phyloP scores from a whole-genome alignment of 495 filamentous ascomycete genomes.

The Thermochaetoides thermophila region DNA sequence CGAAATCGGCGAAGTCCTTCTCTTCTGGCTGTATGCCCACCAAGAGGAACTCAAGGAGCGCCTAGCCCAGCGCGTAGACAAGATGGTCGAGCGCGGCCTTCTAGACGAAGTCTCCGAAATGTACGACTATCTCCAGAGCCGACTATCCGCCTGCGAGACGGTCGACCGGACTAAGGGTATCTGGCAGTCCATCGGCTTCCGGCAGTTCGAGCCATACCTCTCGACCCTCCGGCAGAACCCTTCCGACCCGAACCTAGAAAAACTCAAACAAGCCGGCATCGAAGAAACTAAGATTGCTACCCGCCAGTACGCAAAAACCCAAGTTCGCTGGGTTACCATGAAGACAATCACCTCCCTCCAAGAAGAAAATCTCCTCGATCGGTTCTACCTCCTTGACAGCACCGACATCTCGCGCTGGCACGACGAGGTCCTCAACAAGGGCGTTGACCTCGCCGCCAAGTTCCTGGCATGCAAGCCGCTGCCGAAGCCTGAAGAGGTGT shows the following conservation, averaged over 20 bases:
- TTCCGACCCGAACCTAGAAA: constrained; percentile 20
- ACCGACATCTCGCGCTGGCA: constrained; percentile 44
- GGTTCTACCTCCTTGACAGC: constrained; percentile 63
- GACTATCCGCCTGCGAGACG: constrained; percentile 30
- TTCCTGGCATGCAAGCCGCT: constrained; percentile 44
- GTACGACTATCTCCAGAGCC: constrained; percentile 35
- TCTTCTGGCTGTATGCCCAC: constrained; percentile 80
- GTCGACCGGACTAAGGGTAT: constrained; percentile 69
- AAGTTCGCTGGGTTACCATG: constrained; percentile 73
- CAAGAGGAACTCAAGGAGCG: constrained; percentile 49
- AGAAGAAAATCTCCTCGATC: constrained; percentile 31
- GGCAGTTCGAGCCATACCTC: constrained; percentile 67
- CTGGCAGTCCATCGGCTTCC: constrained; percentile 93
- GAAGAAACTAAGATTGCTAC: constrained; percentile 60
- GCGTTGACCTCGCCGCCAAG: constrained; percentile 39
- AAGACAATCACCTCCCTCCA: constrained; percentile 56
- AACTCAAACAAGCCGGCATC: constrained; percentile 22
- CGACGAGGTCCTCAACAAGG: constrained; percentile 45
- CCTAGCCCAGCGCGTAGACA: constrained; percentile 61
- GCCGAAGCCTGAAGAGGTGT: constrained; percentile 48
- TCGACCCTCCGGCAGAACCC: constrained; percentile 28
- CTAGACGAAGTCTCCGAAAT: constrained; percentile 48
- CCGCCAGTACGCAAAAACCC: constrained; percentile 71
- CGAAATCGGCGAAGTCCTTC: constrained; percentile 48
- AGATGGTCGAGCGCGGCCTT: constrained; percentile 67